Base-by-base conservation (phyloP, 2,329 filamentous ascomycete species). In the Saccharata proteae region DNA sequence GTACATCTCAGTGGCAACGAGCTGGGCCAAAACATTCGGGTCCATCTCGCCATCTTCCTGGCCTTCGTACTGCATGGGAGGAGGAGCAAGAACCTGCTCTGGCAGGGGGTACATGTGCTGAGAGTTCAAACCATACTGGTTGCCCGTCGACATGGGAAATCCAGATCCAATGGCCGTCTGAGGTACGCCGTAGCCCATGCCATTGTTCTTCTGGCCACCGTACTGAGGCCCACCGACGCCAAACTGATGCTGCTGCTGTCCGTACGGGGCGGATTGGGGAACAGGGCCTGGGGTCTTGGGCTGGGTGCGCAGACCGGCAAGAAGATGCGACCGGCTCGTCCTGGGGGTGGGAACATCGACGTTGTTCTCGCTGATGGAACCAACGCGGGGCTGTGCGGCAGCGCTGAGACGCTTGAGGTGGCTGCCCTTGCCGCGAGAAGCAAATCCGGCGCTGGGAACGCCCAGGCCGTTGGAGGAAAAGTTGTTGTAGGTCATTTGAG, bases 291-390 rank as follows among this genome's bases (percentile, higher is more conserved):
- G 73, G 29, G 80, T 86, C 67, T 93, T 94, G 21, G 90, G 90
- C 30, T 86, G 85, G 40, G 90, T 98, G 51, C 90, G 77, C 39
- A 98, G 69, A 35, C 88, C 88, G 39, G 88, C 88, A 49, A 98
- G 75, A 41, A 98, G 71, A 52, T 98, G 90, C 41, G 85, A 92
- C 43, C 90, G 83, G 59, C 85, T 93, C 33, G 88, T 96, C 49
- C 88, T 80, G 38, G 88, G 90, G 32, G 86, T 93, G 6, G 81
- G 74, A 35, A 77, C 77, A 38, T 74, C 67, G 27, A 25, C 26
- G 22, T 26, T 21, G 17, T 35, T 20, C 53, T 77, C 72, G 44
- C 78, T 75, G 48, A 74, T 70, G 32, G 80, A 66, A 32, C 65
- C 67, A 39, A 77, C 70, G 57, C 80, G 85, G 41, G 70, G 71